Conservation (phyloP, 2,329 filamentous ascomycete genomes). For the Cladosporium sp. region DNA sequence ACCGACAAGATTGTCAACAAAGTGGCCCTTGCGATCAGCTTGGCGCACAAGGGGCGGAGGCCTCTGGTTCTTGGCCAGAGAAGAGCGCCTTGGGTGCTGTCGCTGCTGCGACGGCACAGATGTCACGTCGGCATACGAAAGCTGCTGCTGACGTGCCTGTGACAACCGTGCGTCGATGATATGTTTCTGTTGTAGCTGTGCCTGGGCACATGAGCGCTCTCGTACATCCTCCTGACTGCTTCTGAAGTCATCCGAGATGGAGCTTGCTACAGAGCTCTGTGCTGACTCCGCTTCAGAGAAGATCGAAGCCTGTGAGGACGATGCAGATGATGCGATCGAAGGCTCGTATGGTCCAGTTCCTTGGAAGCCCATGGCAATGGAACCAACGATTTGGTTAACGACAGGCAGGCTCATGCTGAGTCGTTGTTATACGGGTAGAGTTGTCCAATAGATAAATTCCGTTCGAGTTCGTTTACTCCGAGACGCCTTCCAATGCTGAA, state of each 20-base stretch:
- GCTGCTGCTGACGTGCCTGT: slow-evolving; percentile 27
- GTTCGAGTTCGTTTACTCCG: slow-evolving; percentile 20
- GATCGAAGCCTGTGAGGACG: slow-evolving; percentile 70
- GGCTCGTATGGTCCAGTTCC: slow-evolving; percentile 57
- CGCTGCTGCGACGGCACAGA: slow-evolving; percentile 59
- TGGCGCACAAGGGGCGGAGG: slow-evolving; percentile 79
- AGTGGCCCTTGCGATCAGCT: slow-evolving; percentile 86
- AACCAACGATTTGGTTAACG: slow-evolving; percentile 20
- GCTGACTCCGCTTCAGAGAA: slow-evolving; percentile 61
- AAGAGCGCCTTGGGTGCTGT: slow-evolving; percentile 57
- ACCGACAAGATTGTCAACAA: slow-evolving; percentile 97
- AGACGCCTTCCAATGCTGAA: slow-evolving; percentile 29
- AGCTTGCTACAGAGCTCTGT: slow-evolving; percentile 51
- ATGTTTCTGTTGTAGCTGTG: slow-evolving; percentile 14
- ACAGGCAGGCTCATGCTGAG: slow-evolving; percentile 26
- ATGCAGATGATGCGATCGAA: slow-evolving; percentile 69
- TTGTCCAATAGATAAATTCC: slow-evolving; percentile 25
- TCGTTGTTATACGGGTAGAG: slow-evolving; percentile 17
- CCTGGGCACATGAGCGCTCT: slow-evolving; percentile 22
- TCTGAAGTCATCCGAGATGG: slow-evolving; percentile 58
- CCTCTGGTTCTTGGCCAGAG: slow-evolving; percentile 53
- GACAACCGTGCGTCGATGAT: slow-evolving; percentile 1
- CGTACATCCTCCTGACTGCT: slow-evolving; percentile 32
- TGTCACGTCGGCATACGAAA: slow-evolving; percentile 34
- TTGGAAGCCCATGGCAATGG: slow-evolving; percentile 32